Evolutionary conservation across 2,329 filamentous ascomycete genomes (phyloP).

Genomic region (Monilinia fructicola): DNA sequence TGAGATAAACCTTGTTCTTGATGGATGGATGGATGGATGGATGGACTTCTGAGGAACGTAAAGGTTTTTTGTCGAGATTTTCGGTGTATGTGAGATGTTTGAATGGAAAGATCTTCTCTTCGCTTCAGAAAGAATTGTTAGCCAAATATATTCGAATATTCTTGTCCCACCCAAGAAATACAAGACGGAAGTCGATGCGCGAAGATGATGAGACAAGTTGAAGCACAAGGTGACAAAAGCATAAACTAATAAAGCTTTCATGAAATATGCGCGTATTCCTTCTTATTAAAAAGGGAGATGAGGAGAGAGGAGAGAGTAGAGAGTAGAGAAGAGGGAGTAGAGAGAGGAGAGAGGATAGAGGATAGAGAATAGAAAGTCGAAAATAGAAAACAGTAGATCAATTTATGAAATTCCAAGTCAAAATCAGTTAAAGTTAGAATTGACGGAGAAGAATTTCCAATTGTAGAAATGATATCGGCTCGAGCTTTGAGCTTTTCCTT

Average conservation of each 20-base stretch:
- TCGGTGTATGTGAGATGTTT: constrained; percentile 30
- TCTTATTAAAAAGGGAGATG: neutral
- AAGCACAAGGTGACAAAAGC: constrained; percentile 38
- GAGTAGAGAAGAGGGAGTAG: no score
- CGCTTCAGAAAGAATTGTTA: constrained; percentile 39
- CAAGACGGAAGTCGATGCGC: constrained; percentile 28
- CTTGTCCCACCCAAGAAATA: constrained; percentile 17
- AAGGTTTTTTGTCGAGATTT: constrained; percentile 1
- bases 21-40: neutral
- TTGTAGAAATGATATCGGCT: constrained; percentile 1
- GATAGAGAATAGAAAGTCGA: neutral
- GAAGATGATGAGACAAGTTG: constrained; percentile 37
- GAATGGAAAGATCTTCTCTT: constrained; percentile 29
- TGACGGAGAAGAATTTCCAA: constrained; percentile 2
- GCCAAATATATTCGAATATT: constrained; percentile 29
- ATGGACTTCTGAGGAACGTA: neutral
- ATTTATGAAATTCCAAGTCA: no score
- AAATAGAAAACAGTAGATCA: no score
- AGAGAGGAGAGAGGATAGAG: no score
- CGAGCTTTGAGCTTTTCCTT: neutral
- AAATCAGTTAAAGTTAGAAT: no score
- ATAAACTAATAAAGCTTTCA: constrained; percentile 30
- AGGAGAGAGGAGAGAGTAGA: neutral
- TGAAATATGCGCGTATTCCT: constrained; percentile 8
- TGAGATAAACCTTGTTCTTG: neutral